Base-by-base conservation (phyloP, 805 yeast genomes). In the Clavispora carvajalis region DNA sequence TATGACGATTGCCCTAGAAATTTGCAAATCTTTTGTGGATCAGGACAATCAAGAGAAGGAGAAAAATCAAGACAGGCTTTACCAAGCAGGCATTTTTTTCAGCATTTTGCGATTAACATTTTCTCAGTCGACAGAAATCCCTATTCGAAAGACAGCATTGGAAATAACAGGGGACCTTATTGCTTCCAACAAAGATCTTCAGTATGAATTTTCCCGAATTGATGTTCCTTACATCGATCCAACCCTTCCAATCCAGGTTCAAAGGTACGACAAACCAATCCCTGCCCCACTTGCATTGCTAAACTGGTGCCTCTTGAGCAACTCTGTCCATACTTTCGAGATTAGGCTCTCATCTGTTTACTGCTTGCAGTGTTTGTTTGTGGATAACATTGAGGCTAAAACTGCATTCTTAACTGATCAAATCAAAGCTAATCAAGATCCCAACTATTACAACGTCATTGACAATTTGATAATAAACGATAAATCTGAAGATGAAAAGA, bases 171-270 rank as follows among this genome's bases (percentile, higher is more conserved):
- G 95, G 1, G 91, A 83, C 47, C 66, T 90, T 23, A 82, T 93
- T 4, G 64, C 80, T 36, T 74, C 79, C 22, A 88, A 89, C 57
- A 60, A 70, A 3, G 75, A 69, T 2, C 73, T 85, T 24, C 99
- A 93, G 59, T 63, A 66, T 11, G 78, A 78, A 43, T 83, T 91
- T 51, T 72, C 88, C 1, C 80, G 79, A 40, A 80, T 91, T 11
- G 98, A 93, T 59, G 96, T 93, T 7, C 99, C 99, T 0, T 87
- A 82, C 55, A 70, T 90, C 40, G 97, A 88, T 54, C 88, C 96
- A 9, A 69, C 82, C 5, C 53, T 77, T 39, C 79, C 80, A 0
- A 40, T 75, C 1, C 71, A 63, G 40, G 47, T 62, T 13, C 72
- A 67, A 39, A 31, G 55, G 1, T 66, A 53, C 31, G 61, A 58